Percentiles rank a stretch among this genome's conserved stretches.
These are phyloP conservation scores for Daldinia eschscholtzii DNA, from an alignment of 2,329 filamentous ascomycete species.

Conservation along the genomic window DNA sequence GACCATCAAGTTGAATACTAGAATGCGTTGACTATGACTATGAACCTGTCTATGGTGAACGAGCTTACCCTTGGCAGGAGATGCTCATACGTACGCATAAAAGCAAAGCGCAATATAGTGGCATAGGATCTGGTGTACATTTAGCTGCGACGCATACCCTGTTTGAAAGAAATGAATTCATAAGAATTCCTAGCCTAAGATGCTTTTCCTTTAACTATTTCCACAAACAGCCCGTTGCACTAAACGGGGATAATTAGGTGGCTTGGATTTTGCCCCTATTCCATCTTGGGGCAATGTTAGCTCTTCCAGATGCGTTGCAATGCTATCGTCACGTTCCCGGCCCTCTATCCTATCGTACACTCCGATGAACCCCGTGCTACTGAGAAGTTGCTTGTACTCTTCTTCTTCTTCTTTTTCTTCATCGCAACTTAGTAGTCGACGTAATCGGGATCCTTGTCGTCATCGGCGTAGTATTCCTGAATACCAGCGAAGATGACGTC, in stretches of 20 bases:
- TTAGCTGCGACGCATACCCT: not conserved
- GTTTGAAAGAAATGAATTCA: not conserved
- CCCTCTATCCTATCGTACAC: too few species aligned
- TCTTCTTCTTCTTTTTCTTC: too few species aligned
- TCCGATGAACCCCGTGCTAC: too few species aligned
- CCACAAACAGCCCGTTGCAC: too few species aligned
- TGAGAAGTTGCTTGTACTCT: too few species aligned
- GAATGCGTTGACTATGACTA: not conserved
- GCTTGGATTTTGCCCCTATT: not conserved
- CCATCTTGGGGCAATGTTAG: not conserved
- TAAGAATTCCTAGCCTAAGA: not conserved
- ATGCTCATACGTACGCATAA: not conserved
- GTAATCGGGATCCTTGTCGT: not conserved
- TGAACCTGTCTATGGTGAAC: not conserved
- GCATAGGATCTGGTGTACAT: not conserved
- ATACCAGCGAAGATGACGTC: not conserved
- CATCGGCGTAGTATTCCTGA: not conserved
- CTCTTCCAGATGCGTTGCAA: not conserved
- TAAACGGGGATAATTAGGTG: not conserved
- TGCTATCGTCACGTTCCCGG: too few species aligned
- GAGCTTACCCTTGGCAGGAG: not conserved
- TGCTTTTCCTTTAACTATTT: not conserved
- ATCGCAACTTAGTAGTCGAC: not conserved
- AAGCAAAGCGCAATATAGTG: not conserved
- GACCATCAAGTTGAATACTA: not conserved